Conservation (phyloP, 2,329 filamentous ascomycete species). For the Lachnum nothofagi region DNA sequence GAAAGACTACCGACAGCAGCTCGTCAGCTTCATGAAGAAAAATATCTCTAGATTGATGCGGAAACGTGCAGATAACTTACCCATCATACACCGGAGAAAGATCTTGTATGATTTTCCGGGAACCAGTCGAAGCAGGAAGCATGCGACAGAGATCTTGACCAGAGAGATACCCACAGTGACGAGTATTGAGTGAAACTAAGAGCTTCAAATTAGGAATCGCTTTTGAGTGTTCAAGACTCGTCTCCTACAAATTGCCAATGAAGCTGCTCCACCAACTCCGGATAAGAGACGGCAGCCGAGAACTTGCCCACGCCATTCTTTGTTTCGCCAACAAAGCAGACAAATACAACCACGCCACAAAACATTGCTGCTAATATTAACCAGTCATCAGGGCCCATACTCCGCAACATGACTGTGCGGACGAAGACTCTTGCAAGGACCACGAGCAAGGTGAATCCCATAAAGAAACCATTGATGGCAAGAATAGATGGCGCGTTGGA, state of each 20-base stretch:
- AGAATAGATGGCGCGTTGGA: slow-evolving; percentile 36
- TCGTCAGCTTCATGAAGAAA: slow-evolving; percentile 13
- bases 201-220: no score
- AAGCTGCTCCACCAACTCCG: slow-evolving; percentile 31
- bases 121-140: slow-evolving; percentile 43
- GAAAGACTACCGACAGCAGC: slow-evolving; percentile 34
- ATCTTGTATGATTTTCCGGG: slow-evolving; percentile 36
- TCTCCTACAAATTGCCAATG: slow-evolving; percentile 35
- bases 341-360: slow-evolving; percentile 15
- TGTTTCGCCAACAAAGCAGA: slow-evolving; percentile 34
- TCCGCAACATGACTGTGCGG: slow-evolving; percentile 40
- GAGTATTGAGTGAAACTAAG: slow-evolving; percentile 37
- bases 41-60: background rate
- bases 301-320: slow-evolving; percentile 42
- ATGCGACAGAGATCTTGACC: slow-evolving; percentile 45
- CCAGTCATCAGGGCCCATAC: slow-evolving; percentile 44
- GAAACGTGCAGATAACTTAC: slow-evolving; percentile 31
- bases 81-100: slow-evolving; percentile 40
- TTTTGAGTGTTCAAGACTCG: no score
- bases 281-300: slow-evolving; percentile 29
- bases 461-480: slow-evolving; percentile 36
- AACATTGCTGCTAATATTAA: slow-evolving; percentile 38
- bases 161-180: slow-evolving; percentile 39
- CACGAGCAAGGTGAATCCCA: slow-evolving; percentile 32
- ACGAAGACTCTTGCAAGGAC: slow-evolving; percentile 41